phyloP scores from a whole-genome alignment of 202 grass and related monocot species.

The Setaria viridis region DNA sequence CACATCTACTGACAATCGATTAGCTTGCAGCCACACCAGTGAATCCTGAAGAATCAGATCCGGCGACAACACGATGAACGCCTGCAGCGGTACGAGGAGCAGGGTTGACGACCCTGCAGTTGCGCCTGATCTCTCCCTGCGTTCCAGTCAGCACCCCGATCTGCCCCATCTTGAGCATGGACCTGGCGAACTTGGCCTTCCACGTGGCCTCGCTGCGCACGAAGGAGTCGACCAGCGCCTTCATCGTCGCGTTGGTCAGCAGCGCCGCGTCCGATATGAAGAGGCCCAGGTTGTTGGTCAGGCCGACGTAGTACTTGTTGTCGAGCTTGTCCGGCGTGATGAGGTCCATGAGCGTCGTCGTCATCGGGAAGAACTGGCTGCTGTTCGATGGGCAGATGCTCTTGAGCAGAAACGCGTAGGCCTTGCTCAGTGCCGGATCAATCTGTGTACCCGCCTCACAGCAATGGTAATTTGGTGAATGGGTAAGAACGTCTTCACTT shows the following conservation, averaged over 20 bases:
- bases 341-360: slow-evolving; percentile 50
- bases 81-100: neutral
- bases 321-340: slow-evolving; percentile 55
- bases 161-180: slow-evolving; percentile 80
- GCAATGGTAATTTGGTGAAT: neutral
- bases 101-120: slow-evolving; percentile 70
- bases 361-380: slow-evolving; percentile 45
- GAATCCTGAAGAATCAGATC: slow-evolving; percentile 12
- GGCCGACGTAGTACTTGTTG: slow-evolving; percentile 77
- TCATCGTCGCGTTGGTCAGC: slow-evolving; percentile 55
- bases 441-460: slow-evolving; percentile 9
- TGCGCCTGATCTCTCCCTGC: slow-evolving; percentile 67
- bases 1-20: neutral
- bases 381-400: slow-evolving; percentile 49
- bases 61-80: neutral
- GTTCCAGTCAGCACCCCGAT: slow-evolving; percentile 52
- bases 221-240: slow-evolving; percentile 48
- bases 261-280: slow-evolving; percentile 59
- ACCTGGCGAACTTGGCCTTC: slow-evolving; percentile 46
- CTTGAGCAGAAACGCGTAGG: slow-evolving; percentile 62
- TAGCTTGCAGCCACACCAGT: slow-evolving; percentile 50
- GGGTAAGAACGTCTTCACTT: neutral
- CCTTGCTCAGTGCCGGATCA: slow-evolving; percentile 53
- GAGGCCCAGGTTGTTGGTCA: slow-evolving; percentile 54
- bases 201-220: slow-evolving; percentile 43